Conservation (phyloP, 176 grass and related monocot species). For the Ensete glaucum region DNA sequence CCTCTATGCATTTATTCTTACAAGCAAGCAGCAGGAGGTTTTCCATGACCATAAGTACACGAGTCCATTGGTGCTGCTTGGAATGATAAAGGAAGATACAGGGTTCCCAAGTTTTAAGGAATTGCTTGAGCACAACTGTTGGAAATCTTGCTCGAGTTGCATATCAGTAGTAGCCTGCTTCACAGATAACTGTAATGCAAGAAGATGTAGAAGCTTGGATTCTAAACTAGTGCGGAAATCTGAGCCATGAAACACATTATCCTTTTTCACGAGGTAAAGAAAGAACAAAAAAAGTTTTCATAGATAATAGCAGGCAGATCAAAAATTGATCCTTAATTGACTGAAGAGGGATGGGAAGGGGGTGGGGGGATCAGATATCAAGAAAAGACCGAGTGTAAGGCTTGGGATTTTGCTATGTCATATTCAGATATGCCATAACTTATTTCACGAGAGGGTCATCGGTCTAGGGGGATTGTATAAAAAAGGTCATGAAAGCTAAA, state of each 20-base stretch:
- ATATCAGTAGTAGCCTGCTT: background rate
- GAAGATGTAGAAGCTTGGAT: background rate
- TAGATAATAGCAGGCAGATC: slow-evolving; percentile 2
- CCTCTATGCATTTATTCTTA: too few species aligned
- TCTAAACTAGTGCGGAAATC: background rate
- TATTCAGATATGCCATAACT: background rate
- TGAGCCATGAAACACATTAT: background rate
- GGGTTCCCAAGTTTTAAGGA: background rate
- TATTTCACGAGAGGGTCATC: background rate
- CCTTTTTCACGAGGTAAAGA: background rate
- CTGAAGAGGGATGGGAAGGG: background rate
- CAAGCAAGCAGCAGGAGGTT: too few species aligned
- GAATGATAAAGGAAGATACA: background rate
- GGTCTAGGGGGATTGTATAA: background rate
- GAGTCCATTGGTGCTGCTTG: background rate
- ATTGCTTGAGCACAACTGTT: background rate
- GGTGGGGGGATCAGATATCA: too few species aligned
- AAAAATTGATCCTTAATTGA: background rate
- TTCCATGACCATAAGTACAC: too few species aligned
- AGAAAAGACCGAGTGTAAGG: background rate
- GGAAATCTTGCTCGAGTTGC: background rate
- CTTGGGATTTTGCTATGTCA: background rate
- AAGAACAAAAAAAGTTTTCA: background rate
- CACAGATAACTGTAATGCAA: background rate
- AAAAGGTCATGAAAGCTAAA: background rate